A percentile compares a stretch with the other conserved stretches of the same genome.
Evolutionary conservation across 2,329 filamentous ascomycete species (phyloP).

Genomic region (Monascus ruber): DNA sequence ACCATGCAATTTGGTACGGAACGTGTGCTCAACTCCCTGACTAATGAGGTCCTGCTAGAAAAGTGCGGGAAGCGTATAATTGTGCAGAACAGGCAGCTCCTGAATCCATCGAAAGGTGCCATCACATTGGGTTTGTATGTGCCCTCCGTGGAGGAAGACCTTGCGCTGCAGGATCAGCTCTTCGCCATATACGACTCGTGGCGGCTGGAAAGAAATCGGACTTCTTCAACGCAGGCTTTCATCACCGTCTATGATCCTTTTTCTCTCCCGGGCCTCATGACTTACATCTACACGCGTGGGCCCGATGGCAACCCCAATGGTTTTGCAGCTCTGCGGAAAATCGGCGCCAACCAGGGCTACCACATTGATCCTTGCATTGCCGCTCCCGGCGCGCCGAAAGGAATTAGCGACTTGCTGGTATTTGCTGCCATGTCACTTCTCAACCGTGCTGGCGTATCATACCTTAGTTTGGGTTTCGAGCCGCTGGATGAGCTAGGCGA

Average conservation of each 20-base stretch:
- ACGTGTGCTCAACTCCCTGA: slow-evolving; percentile 30
- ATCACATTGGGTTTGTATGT: slow-evolving; percentile 25
- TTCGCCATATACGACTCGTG: slow-evolving; percentile 27
- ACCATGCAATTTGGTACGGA: slow-evolving; percentile 29
- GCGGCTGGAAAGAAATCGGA: slow-evolving; percentile 23
- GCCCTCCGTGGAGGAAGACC: slow-evolving; percentile 19
- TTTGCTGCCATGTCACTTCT: slow-evolving; percentile 29
- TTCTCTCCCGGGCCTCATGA: slow-evolving; percentile 27
- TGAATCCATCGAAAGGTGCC: slow-evolving; percentile 22
- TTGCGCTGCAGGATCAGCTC: slow-evolving; percentile 20
- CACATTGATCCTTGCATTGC: slow-evolving; percentile 33
- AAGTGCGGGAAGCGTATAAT: slow-evolving; percentile 26
- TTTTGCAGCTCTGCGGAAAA: slow-evolving; percentile 28
- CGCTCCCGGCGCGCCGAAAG: slow-evolving; percentile 21
- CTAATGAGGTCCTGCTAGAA: slow-evolving; percentile 27
- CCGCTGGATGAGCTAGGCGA: slow-evolving; percentile 21
- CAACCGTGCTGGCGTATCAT: slow-evolving; percentile 18
- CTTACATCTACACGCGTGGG: slow-evolving; percentile 28
- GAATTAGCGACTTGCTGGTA: slow-evolving; percentile 28
- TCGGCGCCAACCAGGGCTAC: slow-evolving; percentile 27
- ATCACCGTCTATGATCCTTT: slow-evolving; percentile 33
- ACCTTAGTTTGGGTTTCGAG: slow-evolving; percentile 31
- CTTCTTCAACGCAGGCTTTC: slow-evolving; percentile 23
- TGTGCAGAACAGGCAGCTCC: slow-evolving; percentile 25
- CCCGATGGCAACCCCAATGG: slow-evolving; percentile 20